These are phyloP conservation scores for Didymella glomerata DNA, from an alignment of 2,329 filamentous ascomycete genomes.

Conservation along the genomic window DNA sequence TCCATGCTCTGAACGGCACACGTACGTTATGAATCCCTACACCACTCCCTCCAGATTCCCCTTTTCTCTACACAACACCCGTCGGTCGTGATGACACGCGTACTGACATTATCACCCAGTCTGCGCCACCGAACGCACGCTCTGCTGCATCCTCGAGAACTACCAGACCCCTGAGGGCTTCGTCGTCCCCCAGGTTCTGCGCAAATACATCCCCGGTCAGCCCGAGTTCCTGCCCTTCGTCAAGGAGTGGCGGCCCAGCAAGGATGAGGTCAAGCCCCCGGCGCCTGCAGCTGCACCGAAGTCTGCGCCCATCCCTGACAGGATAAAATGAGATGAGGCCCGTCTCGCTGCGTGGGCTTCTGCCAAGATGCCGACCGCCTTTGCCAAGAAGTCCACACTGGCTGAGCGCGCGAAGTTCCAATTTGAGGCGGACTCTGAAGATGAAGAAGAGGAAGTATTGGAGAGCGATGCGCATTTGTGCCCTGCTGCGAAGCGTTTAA, in stretches of 20 bases:
- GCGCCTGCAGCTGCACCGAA: constrained; percentile 9
- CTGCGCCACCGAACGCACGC: constrained; percentile 87
- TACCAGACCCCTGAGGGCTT: constrained; percentile 85
- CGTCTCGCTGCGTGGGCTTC: background rate
- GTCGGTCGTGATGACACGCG: background rate
- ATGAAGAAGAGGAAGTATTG: background rate
- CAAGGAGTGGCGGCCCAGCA: constrained; percentile 67
- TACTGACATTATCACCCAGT: constrained; percentile 52
- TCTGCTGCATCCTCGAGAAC: constrained; percentile 96
- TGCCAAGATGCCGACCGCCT: background rate
- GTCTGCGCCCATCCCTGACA: constrained; percentile 27
- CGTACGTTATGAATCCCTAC: constrained; percentile 31
- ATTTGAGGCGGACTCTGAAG: background rate
- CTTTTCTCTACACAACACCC: background rate
- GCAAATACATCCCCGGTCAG: constrained; percentile 80
- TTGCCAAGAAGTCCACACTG: too few relatives aligned
- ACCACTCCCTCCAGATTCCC: background rate
- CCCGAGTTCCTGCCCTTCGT: constrained; percentile 89
- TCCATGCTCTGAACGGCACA: constrained; percentile 88
- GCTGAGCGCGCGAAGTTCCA: background rate
- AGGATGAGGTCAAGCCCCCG: constrained; percentile 35
- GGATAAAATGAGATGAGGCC: constrained; percentile 27
- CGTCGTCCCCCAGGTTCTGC: constrained; percentile 48
- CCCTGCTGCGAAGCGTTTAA: background rate
- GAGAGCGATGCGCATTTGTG: background rate